Evolutionary conservation across 2,329 filamentous ascomycete genomes (phyloP).

Genomic region (Aspergillus felis): DNA sequence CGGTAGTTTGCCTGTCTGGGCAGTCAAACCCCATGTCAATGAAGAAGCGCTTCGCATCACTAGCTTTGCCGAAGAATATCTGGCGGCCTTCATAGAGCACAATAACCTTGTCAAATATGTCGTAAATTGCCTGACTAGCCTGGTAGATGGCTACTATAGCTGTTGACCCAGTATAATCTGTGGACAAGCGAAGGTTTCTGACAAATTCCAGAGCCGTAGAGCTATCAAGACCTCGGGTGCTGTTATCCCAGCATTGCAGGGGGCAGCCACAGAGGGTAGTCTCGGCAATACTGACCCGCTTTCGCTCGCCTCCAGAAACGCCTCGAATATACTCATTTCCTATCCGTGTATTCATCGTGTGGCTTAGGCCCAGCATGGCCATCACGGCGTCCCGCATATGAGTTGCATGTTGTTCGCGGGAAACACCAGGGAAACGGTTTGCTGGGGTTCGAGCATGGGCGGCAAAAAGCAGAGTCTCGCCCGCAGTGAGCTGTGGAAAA

Average conservation of each 20-base stretch:
- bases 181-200: conserved; percentile 45
- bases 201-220: conserved; percentile 55
- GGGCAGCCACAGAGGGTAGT: conserved; percentile 44
- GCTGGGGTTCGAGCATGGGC: conserved; percentile 56
- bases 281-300: conserved; percentile 59
- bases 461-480: conserved; percentile 73
- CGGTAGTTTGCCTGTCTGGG: conserved; percentile 62
- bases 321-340: conserved; percentile 55
- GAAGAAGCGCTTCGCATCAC: conserved; percentile 60
- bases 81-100: conserved; percentile 71
- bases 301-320: conserved; percentile 57
- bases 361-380: conserved; percentile 51
- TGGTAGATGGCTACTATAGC: conserved; percentile 54
- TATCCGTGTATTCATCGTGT: conserved; percentile 48
- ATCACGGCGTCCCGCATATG: conserved; percentile 51
- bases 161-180: conserved; percentile 46
- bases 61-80: conserved; percentile 67
- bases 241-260: conserved; percentile 45
- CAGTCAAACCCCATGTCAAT: conserved; percentile 66
- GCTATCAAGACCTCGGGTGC: conserved; percentile 47
- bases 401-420: conserved; percentile 43
- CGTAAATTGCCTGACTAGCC: conserved; percentile 43
- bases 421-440: conserved; percentile 36
- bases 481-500: conserved; percentile 71
- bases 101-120: conserved; percentile 65